phyloP scores from a whole-genome alignment of 1,284 basidiomycete genomes.

The Cutaneotrichosporon dermatis region DNA sequence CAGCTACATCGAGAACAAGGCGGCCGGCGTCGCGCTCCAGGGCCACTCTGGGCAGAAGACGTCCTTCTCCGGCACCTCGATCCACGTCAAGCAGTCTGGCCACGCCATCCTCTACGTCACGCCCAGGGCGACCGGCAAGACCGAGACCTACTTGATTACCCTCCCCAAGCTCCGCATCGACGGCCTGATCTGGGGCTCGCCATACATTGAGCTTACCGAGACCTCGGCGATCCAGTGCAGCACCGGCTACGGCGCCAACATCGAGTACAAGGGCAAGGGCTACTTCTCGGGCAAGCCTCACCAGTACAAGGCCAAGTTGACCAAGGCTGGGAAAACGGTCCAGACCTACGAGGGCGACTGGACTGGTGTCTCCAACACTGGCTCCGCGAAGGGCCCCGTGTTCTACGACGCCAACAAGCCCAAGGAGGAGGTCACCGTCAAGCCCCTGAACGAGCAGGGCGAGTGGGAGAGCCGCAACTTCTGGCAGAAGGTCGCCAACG shows the following conservation, averaged over 20 bases:
- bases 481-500: conserved; percentile 84
- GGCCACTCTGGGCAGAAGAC: conserved; percentile 98
- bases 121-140: conserved; percentile 55
- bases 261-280: conserved; percentile 92
- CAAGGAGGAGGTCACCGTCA: conserved; percentile 67
- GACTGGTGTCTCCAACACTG: conserved; percentile 62
- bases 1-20: conserved; percentile 71
- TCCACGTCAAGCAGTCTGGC: conserved; percentile 93
- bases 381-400: conserved; percentile 53
- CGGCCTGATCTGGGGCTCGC: conserved; percentile 53
- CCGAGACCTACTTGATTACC: conserved; percentile 83
- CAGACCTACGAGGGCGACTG: conserved; percentile 81
- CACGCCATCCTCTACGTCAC: conserved; percentile 78
- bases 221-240: conserved; percentile 77
- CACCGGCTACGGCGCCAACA: conserved; percentile 64
- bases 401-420: conserved; percentile 54
- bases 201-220: conserved; percentile 73
- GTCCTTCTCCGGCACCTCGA: conserved; percentile 61
- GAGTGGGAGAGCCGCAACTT: conserved; percentile 82
- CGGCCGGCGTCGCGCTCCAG: conserved; percentile 71
- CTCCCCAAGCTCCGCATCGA: conserved; percentile 72
- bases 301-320: conserved; percentile 77
- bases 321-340: conserved; percentile 43
- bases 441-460: conserved; percentile 60
- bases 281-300: conserved; percentile 93